Base-by-base conservation (phyloP, 2,329 filamentous ascomycete genomes). In the Cercospora brassicicola region DNA sequence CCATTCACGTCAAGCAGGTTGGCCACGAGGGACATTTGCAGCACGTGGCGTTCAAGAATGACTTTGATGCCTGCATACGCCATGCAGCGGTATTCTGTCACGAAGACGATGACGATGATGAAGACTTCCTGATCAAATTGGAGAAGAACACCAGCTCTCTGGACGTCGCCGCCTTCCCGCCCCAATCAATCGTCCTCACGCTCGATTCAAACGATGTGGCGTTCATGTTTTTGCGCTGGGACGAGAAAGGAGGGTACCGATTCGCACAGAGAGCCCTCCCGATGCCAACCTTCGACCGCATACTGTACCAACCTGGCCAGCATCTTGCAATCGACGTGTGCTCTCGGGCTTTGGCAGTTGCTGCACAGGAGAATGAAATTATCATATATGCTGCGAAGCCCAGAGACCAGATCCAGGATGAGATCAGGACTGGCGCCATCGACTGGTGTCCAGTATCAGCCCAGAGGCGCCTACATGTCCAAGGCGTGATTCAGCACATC, bases 401-500 rank as follows among this genome's bases (percentile, higher is more conserved):
- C 0, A 83, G 88, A 72, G 78, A 79, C 73, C 61, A 81, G 73
- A 72, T 86, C 87, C 76, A 85, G 79, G 72, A 77, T 73, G 73
- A 88, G 81, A 76, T 90, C 84, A 75, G 76, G 45, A 57, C 72
- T 71, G 75, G 42, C 75, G 77, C 33, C 78, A 81, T n/a, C 75
- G 80, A 70, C 78, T 91, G 67, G 78, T 83, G 73, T 9, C 91
- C 90, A 1, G 85, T 96, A 66, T 84, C 84, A 62, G 80, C 84
- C 69, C 85, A 87, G 79, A 74, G 80, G 45, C 73, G 75, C 2
- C 67, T 80, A 30, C 65, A 75, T 9, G 82, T 93, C 7, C 86
- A 89, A 7, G 93, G 92, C 0, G 84, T 89, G n/a, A 92, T 98
- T 65, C 84, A 94, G 73, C 91, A 92, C 73, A 89, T 97, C 84